phyloP scores from a whole-genome alignment of 306 rosid species.

The Lathyrus oleraceus region DNA sequence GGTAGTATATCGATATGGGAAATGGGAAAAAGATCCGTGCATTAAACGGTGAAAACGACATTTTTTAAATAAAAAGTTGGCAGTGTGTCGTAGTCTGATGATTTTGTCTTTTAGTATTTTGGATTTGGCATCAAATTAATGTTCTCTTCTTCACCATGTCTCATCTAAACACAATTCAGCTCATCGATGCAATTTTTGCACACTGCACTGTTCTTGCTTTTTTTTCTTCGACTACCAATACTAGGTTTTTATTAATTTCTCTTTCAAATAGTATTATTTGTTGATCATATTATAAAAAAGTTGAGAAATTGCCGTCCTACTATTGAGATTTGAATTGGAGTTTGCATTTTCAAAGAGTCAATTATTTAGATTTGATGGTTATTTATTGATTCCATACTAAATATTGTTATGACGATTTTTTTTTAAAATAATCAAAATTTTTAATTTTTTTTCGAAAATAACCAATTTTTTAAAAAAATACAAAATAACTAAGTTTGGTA shows the following conservation, averaged over 20 bases:
- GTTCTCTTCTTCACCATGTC: conserved; percentile 25
- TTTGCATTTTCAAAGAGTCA: not conserved
- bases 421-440: too few relatives aligned
- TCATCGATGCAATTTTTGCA: conserved; percentile 43
- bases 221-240: conserved; percentile 1
- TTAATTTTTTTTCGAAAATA: too few relatives aligned
- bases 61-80: conserved; percentile 38
- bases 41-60: conserved; percentile 43
- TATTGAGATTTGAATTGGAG: not conserved
- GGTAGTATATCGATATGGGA: conserved; percentile 44
- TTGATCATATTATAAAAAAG: not conserved
- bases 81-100: conserved; percentile 37
- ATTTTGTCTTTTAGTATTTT: conserved; percentile 54
- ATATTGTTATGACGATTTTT: too few relatives aligned
- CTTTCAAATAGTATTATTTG: not conserved
- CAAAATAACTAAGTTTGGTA: too few relatives aligned
- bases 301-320: not conserved
- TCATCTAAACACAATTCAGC: conserved; percentile 37
- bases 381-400: not conserved
- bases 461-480: too few relatives aligned
- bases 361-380: not conserved
- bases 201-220: not conserved
- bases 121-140: conserved; percentile 59
- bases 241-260: not conserved
- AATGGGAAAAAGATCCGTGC: conserved; percentile 42